Percentiles rank a stretch among this genome's conserved stretches.
These are phyloP conservation scores for Nothophytophthora sp. DNA, from an alignment of 352 stramenopile genomes.

Conservation along the genomic window DNA sequence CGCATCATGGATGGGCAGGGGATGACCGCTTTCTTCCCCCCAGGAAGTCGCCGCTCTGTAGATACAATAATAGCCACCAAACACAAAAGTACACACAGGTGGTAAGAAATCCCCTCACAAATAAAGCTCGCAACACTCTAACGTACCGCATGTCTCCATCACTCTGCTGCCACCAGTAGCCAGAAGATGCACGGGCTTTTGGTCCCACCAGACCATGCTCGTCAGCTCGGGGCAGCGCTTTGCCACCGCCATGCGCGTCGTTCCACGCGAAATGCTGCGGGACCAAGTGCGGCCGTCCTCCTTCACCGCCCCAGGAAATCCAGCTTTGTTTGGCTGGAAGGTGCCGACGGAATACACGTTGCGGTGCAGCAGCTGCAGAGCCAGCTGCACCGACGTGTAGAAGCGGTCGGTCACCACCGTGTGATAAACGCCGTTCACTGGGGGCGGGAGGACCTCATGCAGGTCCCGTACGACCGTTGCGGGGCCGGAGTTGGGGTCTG, in stretches of 20 bases:
- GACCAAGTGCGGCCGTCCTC: background rate
- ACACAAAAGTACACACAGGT: too few relatives aligned
- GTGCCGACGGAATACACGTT: conserved; percentile 12
- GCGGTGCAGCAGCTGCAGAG: background rate
- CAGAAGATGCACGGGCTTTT: background rate
- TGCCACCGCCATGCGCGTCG: background rate
- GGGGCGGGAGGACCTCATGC: too few relatives aligned
- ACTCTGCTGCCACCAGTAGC: background rate
- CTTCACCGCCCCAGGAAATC: background rate
- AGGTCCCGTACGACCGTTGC: too few relatives aligned
- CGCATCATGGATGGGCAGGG: conserved; percentile 8
- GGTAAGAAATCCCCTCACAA: too few relatives aligned
- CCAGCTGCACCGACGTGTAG: background rate
- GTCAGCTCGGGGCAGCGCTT: background rate
- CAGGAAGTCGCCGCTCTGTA: conserved; percentile 1
- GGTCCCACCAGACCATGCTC: conserved; percentile 1
- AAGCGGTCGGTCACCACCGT: too few relatives aligned
- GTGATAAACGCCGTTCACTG: too few relatives aligned
- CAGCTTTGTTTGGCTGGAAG: background rate
- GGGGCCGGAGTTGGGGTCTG: too few relatives aligned
- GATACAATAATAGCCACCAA: background rate
- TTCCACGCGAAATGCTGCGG: background rate
- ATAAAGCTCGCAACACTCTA: too few relatives aligned
- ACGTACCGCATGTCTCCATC: conserved; percentile 4
- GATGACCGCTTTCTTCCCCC: conserved; percentile 5